phyloP scores from a whole-genome alignment of 1,284 basidiomycete genomes.

The Malassezia arunalokei region DNA sequence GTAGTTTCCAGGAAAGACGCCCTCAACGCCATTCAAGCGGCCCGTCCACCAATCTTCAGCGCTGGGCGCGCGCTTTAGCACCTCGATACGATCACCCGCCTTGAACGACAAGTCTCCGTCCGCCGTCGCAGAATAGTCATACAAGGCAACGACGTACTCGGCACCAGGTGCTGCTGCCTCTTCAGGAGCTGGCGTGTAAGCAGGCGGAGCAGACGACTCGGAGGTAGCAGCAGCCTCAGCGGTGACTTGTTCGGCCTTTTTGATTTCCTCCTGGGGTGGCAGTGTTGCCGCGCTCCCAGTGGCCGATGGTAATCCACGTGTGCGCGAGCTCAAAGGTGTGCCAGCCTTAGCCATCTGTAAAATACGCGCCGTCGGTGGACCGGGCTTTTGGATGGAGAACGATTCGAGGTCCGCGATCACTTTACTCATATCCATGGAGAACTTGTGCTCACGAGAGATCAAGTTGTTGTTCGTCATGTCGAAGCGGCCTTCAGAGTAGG shows the following conservation, averaged over 20 bases:
- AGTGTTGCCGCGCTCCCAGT: neutral
- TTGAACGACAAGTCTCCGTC: constrained; percentile 86
- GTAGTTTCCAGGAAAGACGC: constrained; percentile 72
- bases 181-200: constrained; percentile 31
- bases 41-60: constrained; percentile 99
- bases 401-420: constrained; percentile 53
- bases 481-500: constrained; percentile 68
- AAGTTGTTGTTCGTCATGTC: constrained; percentile 58
- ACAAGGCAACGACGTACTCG: constrained; percentile 80
- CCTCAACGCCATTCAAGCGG: constrained; percentile 65
- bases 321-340: constrained; percentile 1
- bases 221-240: constrained; percentile 7
- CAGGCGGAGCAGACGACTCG: constrained; percentile 45
- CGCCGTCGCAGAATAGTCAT: constrained; percentile 68
- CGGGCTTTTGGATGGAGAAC: constrained; percentile 31
- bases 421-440: constrained; percentile 67
- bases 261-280: neutral
- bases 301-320: neutral
- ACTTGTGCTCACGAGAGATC: constrained; percentile 57
- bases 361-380: constrained; percentile 23
- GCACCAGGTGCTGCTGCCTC: constrained; percentile 44
- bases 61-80: constrained; percentile 70
- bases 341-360: constrained; percentile 13
- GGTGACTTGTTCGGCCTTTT: neutral
- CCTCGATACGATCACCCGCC: constrained; percentile 83